Evolutionary conservation across 108 stramenopile species (phyloP), one percentile per base, ranked within the genome.

Genomic region (Skeletonema costatum): DNA sequence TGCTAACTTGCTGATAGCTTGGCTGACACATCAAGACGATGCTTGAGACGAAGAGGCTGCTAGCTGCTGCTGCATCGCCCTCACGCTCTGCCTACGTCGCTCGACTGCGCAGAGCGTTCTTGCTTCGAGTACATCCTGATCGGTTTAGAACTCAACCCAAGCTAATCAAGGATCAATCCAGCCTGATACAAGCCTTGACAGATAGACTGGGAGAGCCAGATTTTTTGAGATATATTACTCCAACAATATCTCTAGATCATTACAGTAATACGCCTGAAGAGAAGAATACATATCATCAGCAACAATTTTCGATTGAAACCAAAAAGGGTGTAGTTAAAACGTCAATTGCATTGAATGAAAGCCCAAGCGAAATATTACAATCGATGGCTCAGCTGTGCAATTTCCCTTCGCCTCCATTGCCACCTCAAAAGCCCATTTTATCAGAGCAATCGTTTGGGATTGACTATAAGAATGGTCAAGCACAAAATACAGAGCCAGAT

Each of bases 51-150:
- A 51, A 51, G 50, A 4, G n/a, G n/a, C 17, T 51, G 50, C 6
- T 51, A 21, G 50, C 44, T 51, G 19, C 46, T 48, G 46, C 50
- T 51, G 50, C 50, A 51, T 51, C 50, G 17, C 50, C 50, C 19
- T 51, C 50, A 21, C 50, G 50, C 12, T 89, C 89, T 4, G 75
- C 76, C 21, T 95, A 95, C 60, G 74, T 93, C 16, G 76, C 76
- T 10, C 86, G 85, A 12, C 66, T 93, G 32, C 89, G 94, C 51
- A 74, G 92, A 46, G 94, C 94, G 11, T 93, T 95, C 61, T 68
- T 95, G 9, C 83, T 95, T 67, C 85, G 90, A 38, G 90, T 87
- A 13, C 94, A 95, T 74, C 92, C 94, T 1, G 94, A 93, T 71
- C 85, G 91, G 56, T 95, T 95, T 75, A 89, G 94, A 58, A 59